phyloP scores from a whole-genome alignment of 495 filamentous ascomycete species.

The Penicillium malachiteum region DNA sequence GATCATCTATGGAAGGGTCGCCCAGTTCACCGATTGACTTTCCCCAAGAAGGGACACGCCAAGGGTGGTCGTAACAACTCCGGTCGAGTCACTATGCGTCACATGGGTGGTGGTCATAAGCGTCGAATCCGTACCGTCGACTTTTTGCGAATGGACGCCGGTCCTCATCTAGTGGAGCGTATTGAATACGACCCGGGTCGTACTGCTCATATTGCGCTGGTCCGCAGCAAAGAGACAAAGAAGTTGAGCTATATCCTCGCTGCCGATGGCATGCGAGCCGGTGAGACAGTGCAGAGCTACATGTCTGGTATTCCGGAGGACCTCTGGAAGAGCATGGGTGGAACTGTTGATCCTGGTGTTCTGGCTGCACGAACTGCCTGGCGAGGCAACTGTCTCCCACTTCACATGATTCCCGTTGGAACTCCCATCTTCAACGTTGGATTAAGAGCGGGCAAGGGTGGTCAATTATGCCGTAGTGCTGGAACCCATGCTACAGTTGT shows the following conservation, averaged over 20 bases:
- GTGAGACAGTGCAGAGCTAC: conserved; percentile 89
- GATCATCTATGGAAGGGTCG: conserved; percentile 95
- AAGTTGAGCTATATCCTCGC: conserved; percentile 82
- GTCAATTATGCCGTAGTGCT: conserved; percentile 89
- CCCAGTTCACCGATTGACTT: conserved; percentile 78
- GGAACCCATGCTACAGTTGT: conserved; percentile 87
- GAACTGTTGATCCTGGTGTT: conserved; percentile 87
- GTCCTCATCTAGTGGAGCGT: conserved; percentile 82
- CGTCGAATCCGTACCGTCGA: conserved; percentile 88
- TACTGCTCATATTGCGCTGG: conserved; percentile 86
- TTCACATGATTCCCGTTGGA: conserved; percentile 92
- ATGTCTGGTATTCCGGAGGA: conserved; percentile 81
- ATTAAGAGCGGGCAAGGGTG: conserved; percentile 66
- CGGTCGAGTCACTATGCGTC: conserved; percentile 80
- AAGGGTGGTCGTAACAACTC: conserved; percentile 91
- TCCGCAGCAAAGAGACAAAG: conserved; percentile 60
- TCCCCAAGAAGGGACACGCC: conserved; percentile 82
- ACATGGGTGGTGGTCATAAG: conserved; percentile 88
- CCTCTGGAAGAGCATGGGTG: conserved; percentile 85
- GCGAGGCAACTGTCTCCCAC: conserved; percentile 90
- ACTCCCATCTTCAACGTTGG: conserved; percentile 90
- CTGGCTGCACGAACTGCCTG: conserved; percentile 90
- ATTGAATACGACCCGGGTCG: conserved; percentile 96
- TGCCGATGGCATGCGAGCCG: conserved; percentile 86
- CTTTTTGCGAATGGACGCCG: conserved; percentile 71